phyloP scores from a whole-genome alignment of 257 asterid species.

The Solanum corneliomulleri region DNA sequence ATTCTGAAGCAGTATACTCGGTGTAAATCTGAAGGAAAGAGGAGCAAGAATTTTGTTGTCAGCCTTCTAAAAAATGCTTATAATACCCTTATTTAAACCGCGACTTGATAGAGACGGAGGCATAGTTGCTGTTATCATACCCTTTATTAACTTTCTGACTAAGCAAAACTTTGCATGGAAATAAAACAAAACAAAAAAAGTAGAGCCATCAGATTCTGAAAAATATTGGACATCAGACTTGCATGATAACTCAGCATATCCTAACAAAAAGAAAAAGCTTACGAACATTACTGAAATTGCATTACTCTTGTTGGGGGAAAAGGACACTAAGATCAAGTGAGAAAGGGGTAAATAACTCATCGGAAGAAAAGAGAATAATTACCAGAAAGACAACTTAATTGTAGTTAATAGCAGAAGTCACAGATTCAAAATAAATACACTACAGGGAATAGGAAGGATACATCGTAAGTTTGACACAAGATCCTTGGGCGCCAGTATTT shows the following conservation, averaged over 20 bases:
- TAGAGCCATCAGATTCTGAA: neutral
- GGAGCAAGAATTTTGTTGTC: neutral
- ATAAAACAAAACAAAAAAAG: neutral
- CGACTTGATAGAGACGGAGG: neutral
- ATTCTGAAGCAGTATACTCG: neutral
- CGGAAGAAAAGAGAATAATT: neutral
- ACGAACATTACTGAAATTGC: neutral
- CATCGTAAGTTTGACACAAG: slow-evolving; percentile 93
- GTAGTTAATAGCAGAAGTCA: neutral
- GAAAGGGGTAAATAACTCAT: neutral
- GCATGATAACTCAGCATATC: neutral
- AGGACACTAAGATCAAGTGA: neutral
- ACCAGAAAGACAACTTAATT: neutral
- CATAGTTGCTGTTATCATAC: neutral
- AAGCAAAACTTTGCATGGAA: neutral
- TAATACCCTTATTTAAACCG: neutral
- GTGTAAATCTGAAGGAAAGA: neutral
- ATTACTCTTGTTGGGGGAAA: neutral
- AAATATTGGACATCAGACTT: neutral
- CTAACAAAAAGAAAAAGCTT: neutral
- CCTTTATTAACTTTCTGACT: neutral
- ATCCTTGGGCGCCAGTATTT: slow-evolving; percentile 91
- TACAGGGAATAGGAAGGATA: slow-evolving; percentile 35
- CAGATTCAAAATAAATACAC: neutral
- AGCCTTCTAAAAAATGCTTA: neutral